A percentile compares a stretch with the other conserved stretches of the same genome.
These are phyloP conservation scores for Gynostemma pentaphyllum DNA, from an alignment of 306 rosid genomes.

Conservation along the genomic window DNA sequence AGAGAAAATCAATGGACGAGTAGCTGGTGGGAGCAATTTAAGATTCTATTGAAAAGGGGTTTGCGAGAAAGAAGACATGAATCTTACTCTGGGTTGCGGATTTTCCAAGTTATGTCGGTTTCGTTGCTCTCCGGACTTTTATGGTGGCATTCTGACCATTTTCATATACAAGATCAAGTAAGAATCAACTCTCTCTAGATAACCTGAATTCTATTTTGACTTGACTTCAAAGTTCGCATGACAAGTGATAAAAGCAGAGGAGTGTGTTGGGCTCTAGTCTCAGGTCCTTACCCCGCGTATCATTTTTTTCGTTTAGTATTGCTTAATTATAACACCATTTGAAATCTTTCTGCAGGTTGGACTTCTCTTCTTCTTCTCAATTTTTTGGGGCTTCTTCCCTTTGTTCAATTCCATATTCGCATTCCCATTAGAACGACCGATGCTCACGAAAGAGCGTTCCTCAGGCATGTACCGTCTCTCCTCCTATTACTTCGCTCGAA, in stretches of 20 bases:
- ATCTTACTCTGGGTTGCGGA: slow-evolving; percentile 70
- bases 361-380: slow-evolving; percentile 85
- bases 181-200: neutral
- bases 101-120: slow-evolving; percentile 81
- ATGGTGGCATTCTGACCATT: slow-evolving; percentile 74
- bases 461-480: slow-evolving; percentile 90
- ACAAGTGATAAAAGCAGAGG: no score
- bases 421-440: slow-evolving; percentile 71
- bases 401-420: slow-evolving; percentile 73
- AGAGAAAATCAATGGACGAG: slow-evolving; percentile 51
- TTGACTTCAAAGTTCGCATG: no score
- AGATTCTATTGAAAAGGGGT: slow-evolving; percentile 64
- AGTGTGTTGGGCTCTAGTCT: no score
- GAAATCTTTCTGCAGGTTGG: slow-evolving; percentile 74
- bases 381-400: slow-evolving; percentile 93
- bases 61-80: slow-evolving; percentile 72
- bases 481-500: slow-evolving; percentile 69
- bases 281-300: no score
- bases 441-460: slow-evolving; percentile 69
- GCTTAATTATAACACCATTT: no score
- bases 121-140: slow-evolving; percentile 76
- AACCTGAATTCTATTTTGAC: no score
- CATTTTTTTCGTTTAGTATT: no score
- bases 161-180: slow-evolving; percentile 87
- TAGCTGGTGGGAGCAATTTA: slow-evolving; percentile 73